These are phyloP conservation scores for Zychaea mexicana DNA, from an alignment of 371 early-diverging fungal genomes.

Conservation along the genomic window DNA sequence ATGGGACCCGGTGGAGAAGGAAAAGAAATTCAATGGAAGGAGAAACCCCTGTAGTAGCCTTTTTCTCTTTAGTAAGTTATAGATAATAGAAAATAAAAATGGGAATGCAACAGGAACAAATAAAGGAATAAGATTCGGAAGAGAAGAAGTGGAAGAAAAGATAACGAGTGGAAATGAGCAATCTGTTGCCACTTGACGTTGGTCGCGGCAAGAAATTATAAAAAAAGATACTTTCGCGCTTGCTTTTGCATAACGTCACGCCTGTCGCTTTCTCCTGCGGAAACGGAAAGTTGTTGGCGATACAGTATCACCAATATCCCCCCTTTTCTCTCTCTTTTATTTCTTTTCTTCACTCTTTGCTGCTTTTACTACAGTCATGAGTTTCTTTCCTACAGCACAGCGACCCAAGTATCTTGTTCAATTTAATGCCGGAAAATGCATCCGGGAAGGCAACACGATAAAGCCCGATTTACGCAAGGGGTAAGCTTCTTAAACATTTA, in stretches of 20 bases:
- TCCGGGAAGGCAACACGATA: conserved; percentile 67
- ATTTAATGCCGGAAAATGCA: conserved; percentile 80
- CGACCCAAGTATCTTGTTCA: conserved; percentile 47
- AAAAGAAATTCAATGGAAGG: too few species aligned
- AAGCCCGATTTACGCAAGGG: conserved; percentile 78
- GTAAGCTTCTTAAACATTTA: conserved; percentile 35
- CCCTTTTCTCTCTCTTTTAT: too few species aligned
- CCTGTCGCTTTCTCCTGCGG: too few species aligned
- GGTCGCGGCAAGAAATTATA: too few species aligned
- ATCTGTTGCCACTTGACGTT: neutral
- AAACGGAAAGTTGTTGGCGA: too few species aligned
- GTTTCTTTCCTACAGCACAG: conserved; percentile 37
- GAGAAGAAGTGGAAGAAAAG: neutral
- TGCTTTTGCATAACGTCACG: too few species aligned
- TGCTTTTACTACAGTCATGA: too few species aligned
- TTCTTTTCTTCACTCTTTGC: too few species aligned
- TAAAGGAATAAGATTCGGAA: neutral
- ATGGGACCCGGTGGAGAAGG: neutral
- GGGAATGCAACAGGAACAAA: neutral
- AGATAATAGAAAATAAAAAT: neutral
- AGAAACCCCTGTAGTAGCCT: too few species aligned
- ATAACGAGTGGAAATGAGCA: neutral
- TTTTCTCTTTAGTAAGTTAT: neutral
- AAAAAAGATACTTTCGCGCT: too few species aligned
- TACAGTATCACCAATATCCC: too few species aligned